phyloP scores from a whole-genome alignment of 164 flowering plant genomes.

The Liquidambar formosana region DNA sequence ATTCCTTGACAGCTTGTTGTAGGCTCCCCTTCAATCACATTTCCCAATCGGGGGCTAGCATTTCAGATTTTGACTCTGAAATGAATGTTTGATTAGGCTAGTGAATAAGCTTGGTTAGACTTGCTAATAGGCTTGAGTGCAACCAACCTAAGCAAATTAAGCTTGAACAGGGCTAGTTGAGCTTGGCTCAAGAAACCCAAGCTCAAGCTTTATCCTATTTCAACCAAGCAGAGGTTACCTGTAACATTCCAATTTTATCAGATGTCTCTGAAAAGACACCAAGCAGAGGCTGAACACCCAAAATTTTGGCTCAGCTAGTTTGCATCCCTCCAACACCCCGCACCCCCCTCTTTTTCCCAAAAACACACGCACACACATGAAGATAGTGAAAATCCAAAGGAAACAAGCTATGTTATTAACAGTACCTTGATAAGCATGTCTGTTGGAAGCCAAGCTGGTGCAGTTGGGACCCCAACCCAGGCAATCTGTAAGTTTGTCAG shows the following conservation, averaged over 20 bases:
- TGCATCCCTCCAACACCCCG: not conserved
- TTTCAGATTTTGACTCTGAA: not conserved
- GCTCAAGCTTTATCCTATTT: not conserved
- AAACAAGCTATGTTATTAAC: not conserved
- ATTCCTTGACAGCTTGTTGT: too few species aligned
- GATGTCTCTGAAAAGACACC: too few species aligned
- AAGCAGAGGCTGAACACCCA: not conserved
- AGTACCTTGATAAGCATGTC: conserved; percentile 88
- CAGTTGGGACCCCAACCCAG: conserved; percentile 93
- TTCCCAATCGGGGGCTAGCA: not conserved
- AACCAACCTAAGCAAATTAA: too few species aligned
- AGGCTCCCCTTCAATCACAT: not conserved
- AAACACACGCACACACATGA: too few species aligned
- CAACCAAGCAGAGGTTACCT: not conserved
- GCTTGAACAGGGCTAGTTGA: too few species aligned
- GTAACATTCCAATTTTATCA: too few species aligned
- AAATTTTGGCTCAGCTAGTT: not conserved
- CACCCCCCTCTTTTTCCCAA: too few species aligned
- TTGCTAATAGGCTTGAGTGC: too few species aligned
- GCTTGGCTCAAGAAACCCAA: too few species aligned
- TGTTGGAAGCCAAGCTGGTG: conserved; percentile 98
- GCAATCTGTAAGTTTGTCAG: conserved; percentile 48
- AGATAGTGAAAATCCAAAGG: not conserved
- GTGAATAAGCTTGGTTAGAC: not conserved
- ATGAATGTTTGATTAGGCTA: not conserved